Evolutionary conservation across 1,139 yeast genomes (phyloP).

Genomic region (Zygosaccharomyces sapae): DNA sequence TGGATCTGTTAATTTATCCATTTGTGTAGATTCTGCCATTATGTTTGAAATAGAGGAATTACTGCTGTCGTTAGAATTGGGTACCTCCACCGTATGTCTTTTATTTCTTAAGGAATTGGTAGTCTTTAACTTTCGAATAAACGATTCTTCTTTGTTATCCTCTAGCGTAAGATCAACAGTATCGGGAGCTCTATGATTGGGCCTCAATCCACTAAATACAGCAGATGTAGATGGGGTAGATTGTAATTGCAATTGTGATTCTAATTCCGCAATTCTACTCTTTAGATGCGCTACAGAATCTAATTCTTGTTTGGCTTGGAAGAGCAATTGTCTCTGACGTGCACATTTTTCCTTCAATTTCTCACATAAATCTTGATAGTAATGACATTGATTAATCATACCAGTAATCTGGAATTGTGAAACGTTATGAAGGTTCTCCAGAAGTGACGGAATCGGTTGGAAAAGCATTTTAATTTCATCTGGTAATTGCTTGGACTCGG

Average conservation of each 20-base stretch:
- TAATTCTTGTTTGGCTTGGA: slow-evolving; percentile 26
- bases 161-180: slow-evolving; percentile 28
- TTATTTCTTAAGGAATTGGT: slow-evolving; percentile 16
- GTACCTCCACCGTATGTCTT: slow-evolving; percentile 2
- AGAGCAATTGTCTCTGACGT: slow-evolving; percentile 26
- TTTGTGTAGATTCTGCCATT: slow-evolving; percentile 17
- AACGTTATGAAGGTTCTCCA: slow-evolving; percentile 26
- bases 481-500: slow-evolving; percentile 20
- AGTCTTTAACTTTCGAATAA: slow-evolving; percentile 20
- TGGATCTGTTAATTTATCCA: slow-evolving; percentile 3
- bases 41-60: slow-evolving; percentile 6
- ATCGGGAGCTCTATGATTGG: slow-evolving; percentile 23
- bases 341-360: slow-evolving; percentile 26
- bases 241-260: slow-evolving; percentile 6
- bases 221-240: slow-evolving; percentile 5
- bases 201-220: slow-evolving; percentile 7
- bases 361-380: slow-evolving; percentile 23
- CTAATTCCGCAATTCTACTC: slow-evolving; percentile 18
- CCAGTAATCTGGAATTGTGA: slow-evolving; percentile 28
- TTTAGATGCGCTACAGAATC: slow-evolving; percentile 23
- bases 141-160: slow-evolving; percentile 16
- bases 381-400: slow-evolving; percentile 22
- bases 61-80: not conserved
- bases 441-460: slow-evolving; percentile 23
- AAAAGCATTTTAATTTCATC: slow-evolving; percentile 25